phyloP scores from a whole-genome alignment of 768 basidiomycete genomes.

The Holtermanniella nyarrowii region DNA sequence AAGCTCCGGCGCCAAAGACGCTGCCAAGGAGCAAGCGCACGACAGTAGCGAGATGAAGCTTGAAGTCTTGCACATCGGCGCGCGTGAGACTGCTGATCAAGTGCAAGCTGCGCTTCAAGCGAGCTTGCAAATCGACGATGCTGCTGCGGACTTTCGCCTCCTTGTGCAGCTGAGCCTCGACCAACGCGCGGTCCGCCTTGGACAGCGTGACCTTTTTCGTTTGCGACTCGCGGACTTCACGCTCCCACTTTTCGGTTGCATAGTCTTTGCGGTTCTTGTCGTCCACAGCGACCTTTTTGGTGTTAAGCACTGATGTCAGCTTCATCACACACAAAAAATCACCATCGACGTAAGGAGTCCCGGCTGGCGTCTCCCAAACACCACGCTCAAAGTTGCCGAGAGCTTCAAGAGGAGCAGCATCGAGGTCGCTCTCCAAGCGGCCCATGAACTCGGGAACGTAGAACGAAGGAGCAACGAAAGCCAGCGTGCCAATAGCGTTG shows the following conservation, averaged over 20 bases:
- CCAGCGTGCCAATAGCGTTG: constrained; percentile 60
- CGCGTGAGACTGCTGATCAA: constrained; percentile 57
- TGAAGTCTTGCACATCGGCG: constrained; percentile 49
- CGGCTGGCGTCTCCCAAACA: constrained; percentile 77
- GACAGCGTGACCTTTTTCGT: constrained; percentile 73
- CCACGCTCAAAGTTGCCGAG: constrained; percentile 65
- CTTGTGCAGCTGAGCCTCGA: constrained; percentile 71
- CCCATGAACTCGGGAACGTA: constrained; percentile 62
- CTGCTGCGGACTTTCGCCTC: constrained; percentile 59
- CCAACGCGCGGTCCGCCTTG: constrained; percentile 74
- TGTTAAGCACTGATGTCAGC: constrained; percentile 51
- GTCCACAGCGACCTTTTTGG: constrained; percentile 49
- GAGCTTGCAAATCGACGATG: constrained; percentile 50
- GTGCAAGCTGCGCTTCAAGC: constrained; percentile 57
- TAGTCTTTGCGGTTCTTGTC: constrained; percentile 70
- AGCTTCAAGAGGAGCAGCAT: constrained; percentile 50
- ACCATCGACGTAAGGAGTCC: constrained; percentile 74
- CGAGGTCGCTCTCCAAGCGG: constrained; percentile 58
- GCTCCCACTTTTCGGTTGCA: constrained; percentile 90
- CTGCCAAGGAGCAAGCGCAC: constrained; percentile 56
- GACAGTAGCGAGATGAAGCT: constrained; percentile 51
- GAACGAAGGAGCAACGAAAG: constrained; percentile 63
- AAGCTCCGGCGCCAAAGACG: constrained; percentile 52
- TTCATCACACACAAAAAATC: constrained; percentile 4
- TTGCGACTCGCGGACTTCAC: constrained; percentile 74